A percentile compares a stretch with the other conserved stretches of the same genome.
These are phyloP conservation scores for Dothistroma pini DNA, from an alignment of 2,329 filamentous ascomycete species.

Conservation along the genomic window DNA sequence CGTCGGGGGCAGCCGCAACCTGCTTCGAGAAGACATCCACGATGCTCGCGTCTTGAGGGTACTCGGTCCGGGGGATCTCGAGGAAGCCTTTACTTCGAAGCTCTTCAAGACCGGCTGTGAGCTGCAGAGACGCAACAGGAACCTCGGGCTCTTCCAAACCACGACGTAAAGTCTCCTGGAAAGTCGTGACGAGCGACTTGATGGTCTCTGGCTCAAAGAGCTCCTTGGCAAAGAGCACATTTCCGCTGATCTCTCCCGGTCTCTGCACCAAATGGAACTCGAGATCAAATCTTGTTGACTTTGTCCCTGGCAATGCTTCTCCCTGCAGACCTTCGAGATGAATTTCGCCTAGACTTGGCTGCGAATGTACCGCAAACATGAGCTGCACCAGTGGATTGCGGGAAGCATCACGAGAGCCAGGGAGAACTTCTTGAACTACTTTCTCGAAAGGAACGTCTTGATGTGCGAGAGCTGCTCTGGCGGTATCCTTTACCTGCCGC, in stretches of 20 bases:
- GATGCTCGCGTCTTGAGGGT: conserved; percentile 7
- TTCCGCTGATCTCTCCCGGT: conserved; percentile 2
- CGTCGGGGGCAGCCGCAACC: conserved; percentile 1
- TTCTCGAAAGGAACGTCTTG: conserved; percentile 12
- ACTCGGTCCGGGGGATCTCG: neutral
- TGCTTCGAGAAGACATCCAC: conserved; percentile 7
- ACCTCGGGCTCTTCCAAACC: conserved; percentile 7
- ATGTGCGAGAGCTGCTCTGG: conserved; percentile 3
- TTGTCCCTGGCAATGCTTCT: conserved; percentile 7
- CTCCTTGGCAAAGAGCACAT: conserved; percentile 8
- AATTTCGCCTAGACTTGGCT: conserved; percentile 8
- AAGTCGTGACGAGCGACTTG: neutral
- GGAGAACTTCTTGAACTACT: conserved; percentile 4
- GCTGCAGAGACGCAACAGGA: conserved; percentile 4
- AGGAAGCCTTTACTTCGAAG: neutral
- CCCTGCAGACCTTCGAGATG: conserved; percentile 7
- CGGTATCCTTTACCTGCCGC: conserved; percentile 6
- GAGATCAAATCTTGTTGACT: conserved; percentile 10
- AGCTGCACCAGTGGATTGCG: conserved; percentile 12
- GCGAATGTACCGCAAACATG: conserved; percentile 13
- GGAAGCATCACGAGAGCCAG: conserved; percentile 5
- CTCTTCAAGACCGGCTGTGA: conserved; percentile 4
- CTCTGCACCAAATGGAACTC: conserved; percentile 10
- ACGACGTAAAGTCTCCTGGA: conserved; percentile 3
- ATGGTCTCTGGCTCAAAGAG: conserved; percentile 11